Percentiles rank a stretch among this genome's conserved stretches.
phyloP scores from a whole-genome alignment of 768 basidiomycete genomes.

The Russula sp. region DNA sequence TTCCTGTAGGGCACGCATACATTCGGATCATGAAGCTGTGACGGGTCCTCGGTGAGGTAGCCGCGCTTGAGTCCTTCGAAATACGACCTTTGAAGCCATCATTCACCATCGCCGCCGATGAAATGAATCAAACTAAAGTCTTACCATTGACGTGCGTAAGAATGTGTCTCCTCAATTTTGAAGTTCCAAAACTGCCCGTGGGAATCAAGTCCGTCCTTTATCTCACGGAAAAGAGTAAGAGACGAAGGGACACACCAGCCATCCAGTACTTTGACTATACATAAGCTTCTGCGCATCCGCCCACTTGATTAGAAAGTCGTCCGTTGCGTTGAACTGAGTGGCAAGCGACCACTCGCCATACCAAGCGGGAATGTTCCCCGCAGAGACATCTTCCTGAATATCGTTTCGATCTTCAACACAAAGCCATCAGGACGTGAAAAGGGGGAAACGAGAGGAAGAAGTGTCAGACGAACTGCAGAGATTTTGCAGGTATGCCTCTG shows the following conservation, averaged over 20 bases:
- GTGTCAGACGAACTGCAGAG: conserved; percentile 55
- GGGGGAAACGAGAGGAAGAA: neutral
- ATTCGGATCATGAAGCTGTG: conserved; percentile 43
- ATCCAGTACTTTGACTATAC: conserved; percentile 54
- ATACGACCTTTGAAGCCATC: conserved; percentile 53
- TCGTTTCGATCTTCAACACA: conserved; percentile 47
- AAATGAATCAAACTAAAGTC: conserved; percentile 17
- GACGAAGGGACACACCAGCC: conserved; percentile 44
- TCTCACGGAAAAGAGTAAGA: neutral
- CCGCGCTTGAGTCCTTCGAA: conserved; percentile 50
- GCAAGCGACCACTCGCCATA: conserved; percentile 57
- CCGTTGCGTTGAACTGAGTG: conserved; percentile 55
- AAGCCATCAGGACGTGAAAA: neutral
- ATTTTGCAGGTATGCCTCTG: conserved; percentile 54
- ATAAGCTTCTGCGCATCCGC: conserved; percentile 69
- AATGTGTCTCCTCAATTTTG: conserved; percentile 53
- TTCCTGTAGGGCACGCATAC: conserved; percentile 53
- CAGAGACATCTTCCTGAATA: conserved; percentile 39
- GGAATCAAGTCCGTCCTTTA: neutral
- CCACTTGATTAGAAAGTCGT: conserved; percentile 57
- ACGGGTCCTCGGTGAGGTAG: conserved; percentile 58
- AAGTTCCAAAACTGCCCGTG: conserved; percentile 59
- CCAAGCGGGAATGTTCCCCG: conserved; percentile 43
- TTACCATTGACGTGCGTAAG: conserved; percentile 59
- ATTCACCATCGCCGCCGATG: neutral